Conservation (phyloP, 352 stramenopile genomes). For the Globisporangium irregulare region DNA sequence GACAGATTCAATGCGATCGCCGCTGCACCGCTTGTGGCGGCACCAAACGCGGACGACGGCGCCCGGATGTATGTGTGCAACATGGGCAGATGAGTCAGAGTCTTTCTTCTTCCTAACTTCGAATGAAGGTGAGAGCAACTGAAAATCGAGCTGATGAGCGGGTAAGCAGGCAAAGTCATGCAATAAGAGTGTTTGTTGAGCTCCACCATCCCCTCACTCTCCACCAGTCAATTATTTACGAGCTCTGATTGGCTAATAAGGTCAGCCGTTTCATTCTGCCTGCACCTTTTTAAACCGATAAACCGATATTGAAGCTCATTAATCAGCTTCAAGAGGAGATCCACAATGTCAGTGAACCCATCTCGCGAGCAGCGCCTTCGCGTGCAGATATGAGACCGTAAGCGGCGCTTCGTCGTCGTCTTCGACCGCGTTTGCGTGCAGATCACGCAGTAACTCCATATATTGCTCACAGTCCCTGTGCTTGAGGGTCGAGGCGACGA, state of each 20-base stretch:
- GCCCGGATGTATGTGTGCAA: neutral
- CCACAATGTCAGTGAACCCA: neutral
- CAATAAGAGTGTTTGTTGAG: neutral
- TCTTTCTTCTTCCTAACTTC: no score
- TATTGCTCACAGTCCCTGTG: constrained; percentile 28
- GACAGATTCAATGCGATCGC: neutral
- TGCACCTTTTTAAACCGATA: neutral
- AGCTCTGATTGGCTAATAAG: neutral
- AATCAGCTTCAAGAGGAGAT: neutral
- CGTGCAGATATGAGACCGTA: constrained; percentile 36
- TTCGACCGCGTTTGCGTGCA: constrained; percentile 40
- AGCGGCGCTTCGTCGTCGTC: constrained; percentile 34
- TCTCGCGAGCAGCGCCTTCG: constrained; percentile 9
- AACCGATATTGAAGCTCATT: neutral
- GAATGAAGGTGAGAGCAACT: no score
- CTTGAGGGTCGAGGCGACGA: constrained; percentile 32
- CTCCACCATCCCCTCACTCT: constrained; percentile 5
- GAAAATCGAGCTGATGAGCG: neutral
- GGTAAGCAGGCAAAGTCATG: neutral
- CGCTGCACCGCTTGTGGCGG: no score
- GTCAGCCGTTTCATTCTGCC: neutral
- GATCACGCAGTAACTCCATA: constrained; percentile 29
- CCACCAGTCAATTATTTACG: constrained; percentile 6
- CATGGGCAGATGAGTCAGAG: neutral
- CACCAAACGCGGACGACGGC: no score